Percentiles rank a stretch among this genome's conserved stretches.
Conservation (phyloP, 1,284 basidiomycete genomes). For the Pseudozyma thailandica region DNA sequence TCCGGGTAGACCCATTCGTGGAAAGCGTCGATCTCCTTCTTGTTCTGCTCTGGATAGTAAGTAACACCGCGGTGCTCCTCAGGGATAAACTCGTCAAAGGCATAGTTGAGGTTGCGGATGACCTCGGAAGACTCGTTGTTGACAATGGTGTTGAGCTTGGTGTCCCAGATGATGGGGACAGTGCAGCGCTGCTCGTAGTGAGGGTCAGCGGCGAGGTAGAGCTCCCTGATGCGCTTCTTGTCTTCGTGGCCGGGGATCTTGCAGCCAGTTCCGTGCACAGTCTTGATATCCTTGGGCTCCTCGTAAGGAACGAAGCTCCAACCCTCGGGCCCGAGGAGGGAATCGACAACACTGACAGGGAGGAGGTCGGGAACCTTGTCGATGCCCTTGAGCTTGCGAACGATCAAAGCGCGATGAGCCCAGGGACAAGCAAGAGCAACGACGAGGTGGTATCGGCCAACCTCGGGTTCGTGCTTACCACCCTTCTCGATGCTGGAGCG, state of each 20-base stretch:
- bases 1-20: conserved; percentile 79
- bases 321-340: conserved; percentile 82
- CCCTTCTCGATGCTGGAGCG: conserved; percentile 77
- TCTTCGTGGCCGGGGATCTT: conserved; percentile 62
- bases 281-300: conserved; percentile 28
- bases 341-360: conserved; percentile 75
- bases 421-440: conserved; percentile 74
- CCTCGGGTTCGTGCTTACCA: conserved; percentile 82
- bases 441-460: conserved; percentile 72
- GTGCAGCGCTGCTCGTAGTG: conserved; percentile 65
- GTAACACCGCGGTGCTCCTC: conserved; percentile 46
- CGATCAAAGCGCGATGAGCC: conserved; percentile 90
- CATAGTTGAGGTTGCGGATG: conserved; percentile 85
- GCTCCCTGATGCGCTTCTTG: conserved; percentile 80
- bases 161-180: conserved; percentile 91
- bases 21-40: conserved; percentile 82
- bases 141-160: conserved; percentile 86
- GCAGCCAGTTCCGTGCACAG: conserved; percentile 57
- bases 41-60: conserved; percentile 76
- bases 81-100: conserved; percentile 64
- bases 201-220: conserved; percentile 83
- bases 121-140: conserved; percentile 75
- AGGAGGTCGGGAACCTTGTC: conserved; percentile 81
- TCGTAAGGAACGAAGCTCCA: conserved; percentile 81
- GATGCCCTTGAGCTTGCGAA: conserved; percentile 88